A percentile compares a stretch with the other conserved stretches of the same genome.
These are phyloP conservation scores for Rhododendron williamsianum DNA, from an alignment of 148 eudicot species.

Conservation along the genomic window DNA sequence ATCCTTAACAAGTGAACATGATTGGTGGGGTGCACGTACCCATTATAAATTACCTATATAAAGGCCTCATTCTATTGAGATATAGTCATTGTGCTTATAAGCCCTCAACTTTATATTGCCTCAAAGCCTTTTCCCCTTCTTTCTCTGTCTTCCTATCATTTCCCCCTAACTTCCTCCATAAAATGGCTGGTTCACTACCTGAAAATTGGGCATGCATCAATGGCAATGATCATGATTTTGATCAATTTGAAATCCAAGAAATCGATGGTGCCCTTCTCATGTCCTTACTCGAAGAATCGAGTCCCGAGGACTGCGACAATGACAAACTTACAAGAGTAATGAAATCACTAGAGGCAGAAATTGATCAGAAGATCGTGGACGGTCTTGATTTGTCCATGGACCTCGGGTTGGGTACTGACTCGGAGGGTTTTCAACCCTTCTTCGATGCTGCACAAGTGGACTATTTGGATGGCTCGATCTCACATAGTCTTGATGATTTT, in stretches of 20 bases:
- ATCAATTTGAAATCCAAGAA: slow-evolving; percentile 16
- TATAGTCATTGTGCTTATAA: too few species aligned
- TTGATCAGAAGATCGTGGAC: background rate
- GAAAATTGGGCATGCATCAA: slow-evolving; percentile 10
- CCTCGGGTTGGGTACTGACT: background rate
- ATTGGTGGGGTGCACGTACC: background rate
- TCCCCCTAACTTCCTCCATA: background rate
- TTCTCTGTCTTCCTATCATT: slow-evolving; percentile 5
- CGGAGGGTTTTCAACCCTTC: background rate
- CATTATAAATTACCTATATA: background rate
- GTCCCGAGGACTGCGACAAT: slow-evolving; percentile 18
- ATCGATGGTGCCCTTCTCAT: slow-evolving; percentile 19
- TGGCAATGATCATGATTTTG: background rate
- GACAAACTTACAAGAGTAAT: slow-evolving; percentile 30
- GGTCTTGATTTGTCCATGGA: background rate
- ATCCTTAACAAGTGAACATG: background rate
- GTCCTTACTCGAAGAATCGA: slow-evolving; percentile 29
- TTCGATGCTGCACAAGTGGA: background rate
- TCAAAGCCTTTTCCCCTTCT: background rate
- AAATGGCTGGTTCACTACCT: background rate
- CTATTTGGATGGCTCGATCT: slow-evolving; percentile 2
- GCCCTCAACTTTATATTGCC: background rate
- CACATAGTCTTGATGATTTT: slow-evolving; percentile 1
- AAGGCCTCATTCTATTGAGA: background rate
- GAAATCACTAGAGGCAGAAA: slow-evolving; percentile 11